A percentile compares a stretch with the other conserved stretches of the same genome.
phyloP scores from a whole-genome alignment of 2,329 filamentous ascomycete genomes.

The Alternaria burnsii region DNA sequence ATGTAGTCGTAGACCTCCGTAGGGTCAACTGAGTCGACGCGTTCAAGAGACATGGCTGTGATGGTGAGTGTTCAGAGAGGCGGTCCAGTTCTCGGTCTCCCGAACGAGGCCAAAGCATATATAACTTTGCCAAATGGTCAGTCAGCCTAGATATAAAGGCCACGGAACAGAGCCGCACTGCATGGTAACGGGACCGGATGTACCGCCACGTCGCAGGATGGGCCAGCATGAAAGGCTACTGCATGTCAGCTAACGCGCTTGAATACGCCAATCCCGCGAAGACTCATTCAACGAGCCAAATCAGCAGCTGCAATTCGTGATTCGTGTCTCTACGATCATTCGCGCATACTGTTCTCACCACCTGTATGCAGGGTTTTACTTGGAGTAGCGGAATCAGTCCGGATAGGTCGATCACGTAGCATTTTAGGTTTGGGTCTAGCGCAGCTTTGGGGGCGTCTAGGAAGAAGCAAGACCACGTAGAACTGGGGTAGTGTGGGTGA shows the following conservation, averaged over 20 bases:
- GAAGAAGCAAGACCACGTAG: not conserved
- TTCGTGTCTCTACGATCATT: not conserved
- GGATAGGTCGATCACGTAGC: not conserved
- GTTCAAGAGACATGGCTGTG: slow-evolving; percentile 29
- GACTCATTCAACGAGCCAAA: not conserved
- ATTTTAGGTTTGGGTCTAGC: not conserved
- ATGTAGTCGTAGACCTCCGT: slow-evolving; percentile 37
- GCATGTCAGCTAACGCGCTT: not conserved
- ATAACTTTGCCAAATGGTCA: not conserved
- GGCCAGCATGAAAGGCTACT: too few relatives aligned
- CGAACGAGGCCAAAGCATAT: not conserved
- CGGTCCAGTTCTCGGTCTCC: not conserved
- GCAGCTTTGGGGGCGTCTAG: not conserved
- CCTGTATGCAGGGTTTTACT: not conserved
- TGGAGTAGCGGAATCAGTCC: not conserved
- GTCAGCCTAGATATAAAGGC: not conserved
- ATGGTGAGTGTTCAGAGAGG: not conserved
- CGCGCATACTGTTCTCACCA: not conserved
- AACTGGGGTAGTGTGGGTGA: not conserved
- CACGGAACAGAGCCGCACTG: not conserved
- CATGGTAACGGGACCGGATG: not conserved
- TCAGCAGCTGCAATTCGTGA: not conserved
- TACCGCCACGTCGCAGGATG: not conserved
- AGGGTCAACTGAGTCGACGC: slow-evolving; percentile 27
- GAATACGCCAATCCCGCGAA: too few relatives aligned